These are phyloP conservation scores for Oehlia diaphana DNA, from an alignment of 192 early-diverging fungal genomes.

Conservation along the genomic window DNA sequence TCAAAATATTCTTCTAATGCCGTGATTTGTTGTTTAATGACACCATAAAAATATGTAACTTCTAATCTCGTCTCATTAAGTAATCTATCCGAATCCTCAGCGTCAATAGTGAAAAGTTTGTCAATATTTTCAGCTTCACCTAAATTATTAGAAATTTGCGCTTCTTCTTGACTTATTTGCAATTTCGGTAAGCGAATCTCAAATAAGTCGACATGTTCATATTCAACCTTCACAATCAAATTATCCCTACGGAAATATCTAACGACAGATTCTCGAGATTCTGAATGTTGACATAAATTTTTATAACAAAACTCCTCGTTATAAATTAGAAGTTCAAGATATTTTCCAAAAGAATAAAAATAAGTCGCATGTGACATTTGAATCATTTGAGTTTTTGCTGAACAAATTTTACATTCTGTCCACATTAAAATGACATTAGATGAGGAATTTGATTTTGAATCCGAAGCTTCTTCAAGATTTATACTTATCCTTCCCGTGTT, in stretches of 20 bases:
- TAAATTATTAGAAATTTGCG: constrained; percentile 34
- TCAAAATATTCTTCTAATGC: constrained; percentile 41
- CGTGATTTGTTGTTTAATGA: constrained; percentile 45
- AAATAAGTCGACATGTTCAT: constrained; percentile 61
- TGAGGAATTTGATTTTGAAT: constrained; percentile 24
- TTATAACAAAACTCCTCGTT: constrained; percentile 50
- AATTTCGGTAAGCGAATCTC: constrained; percentile 68
- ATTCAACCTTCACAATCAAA: constrained; percentile 71
- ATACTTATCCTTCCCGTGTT: constrained; percentile 52
- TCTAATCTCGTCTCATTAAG: constrained; percentile 39
- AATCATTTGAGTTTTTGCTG: constrained; percentile 56
- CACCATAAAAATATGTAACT: constrained; percentile 50
- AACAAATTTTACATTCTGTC: constrained; percentile 77
- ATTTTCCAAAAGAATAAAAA: constrained; percentile 93
- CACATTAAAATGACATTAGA: constrained; percentile 73
- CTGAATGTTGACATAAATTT: constrained; percentile 55
- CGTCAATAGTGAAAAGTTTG: constrained; percentile 38
- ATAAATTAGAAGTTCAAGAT: constrained; percentile 85
- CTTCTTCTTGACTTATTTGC: constrained; percentile 41
- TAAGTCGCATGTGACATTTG: constrained; percentile 72
- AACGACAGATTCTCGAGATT: constrained; percentile 52
- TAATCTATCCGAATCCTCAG: constrained; percentile 33
- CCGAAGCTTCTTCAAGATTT: constrained; percentile 35
- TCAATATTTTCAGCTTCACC: constrained; percentile 38
- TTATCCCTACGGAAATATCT: constrained; percentile 75